Evolutionary conservation across 306 rosid species (phyloP), one percentile per base, ranked within the genome.

Genomic region (Glycine latifolia): DNA sequence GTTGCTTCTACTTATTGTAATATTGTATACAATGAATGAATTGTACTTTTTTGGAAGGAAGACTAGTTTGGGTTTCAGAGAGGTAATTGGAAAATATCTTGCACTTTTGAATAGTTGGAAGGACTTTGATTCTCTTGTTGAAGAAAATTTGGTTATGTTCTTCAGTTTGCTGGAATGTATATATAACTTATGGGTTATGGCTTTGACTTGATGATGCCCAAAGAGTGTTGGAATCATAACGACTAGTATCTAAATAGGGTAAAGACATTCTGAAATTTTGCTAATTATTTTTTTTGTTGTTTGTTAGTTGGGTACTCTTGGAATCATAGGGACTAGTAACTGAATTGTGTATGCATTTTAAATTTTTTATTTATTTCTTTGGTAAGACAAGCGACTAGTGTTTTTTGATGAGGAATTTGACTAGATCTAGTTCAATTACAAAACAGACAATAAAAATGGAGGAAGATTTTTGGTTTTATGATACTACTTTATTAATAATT

Each of bases 1-100:
- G 73, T 53, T 59, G 16, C 75, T 47, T 82, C 68, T 69, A 6
- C 4, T 69, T 43, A 61, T 8, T 66, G 75, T 60, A n/a, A 20
- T 48, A 52, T 26, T 76, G 78, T 76, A 12, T 43, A 69, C 69
- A 3, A 3, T 59, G 65, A 3, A 3, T 59, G 65, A 4, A 49
- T 49, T 49, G 11, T 54, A 3, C 1, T 13, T 52, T 52, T 14
- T 52, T 60, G 1, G 6, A 17, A 9, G 37, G 10, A 8, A 17
- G 0, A 3, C 3, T 58, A 2, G 4, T 35, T 35, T 39, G 44
- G 15, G 8, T 20, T 26, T 60, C 26, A 7, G 10, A 60, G 67
- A 26, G 8, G 12, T 47, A 47, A 47, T 39, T 2, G 11, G 13
- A 44, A 4, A 5, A 31, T 31, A 26, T 26, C 41, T 60, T 10